Evolutionary conservation across 106 monocot species (phyloP).

Genomic region (Narthecium ossifragum): DNA sequence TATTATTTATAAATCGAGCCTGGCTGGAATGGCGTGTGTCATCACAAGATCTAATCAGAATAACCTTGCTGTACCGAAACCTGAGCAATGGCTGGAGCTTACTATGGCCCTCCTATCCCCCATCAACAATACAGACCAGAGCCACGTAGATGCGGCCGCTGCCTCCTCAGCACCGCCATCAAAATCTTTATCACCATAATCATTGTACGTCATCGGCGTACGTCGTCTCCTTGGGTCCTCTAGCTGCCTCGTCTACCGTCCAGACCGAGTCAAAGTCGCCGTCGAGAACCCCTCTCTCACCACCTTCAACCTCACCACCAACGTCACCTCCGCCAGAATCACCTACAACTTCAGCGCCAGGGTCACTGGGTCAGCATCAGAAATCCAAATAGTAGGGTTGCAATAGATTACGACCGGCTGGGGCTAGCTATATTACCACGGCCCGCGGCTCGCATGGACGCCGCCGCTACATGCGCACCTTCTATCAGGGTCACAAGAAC

Average conservation of each 20-base stretch:
- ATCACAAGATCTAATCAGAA: too few relatives aligned
- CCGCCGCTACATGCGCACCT: slow-evolving; percentile 34
- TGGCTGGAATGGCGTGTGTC: too few relatives aligned
- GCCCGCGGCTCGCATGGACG: slow-evolving; percentile 27
- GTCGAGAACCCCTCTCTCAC: slow-evolving; percentile 40
- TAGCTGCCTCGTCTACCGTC: slow-evolving; percentile 7
- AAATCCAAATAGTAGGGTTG: slow-evolving; percentile 71
- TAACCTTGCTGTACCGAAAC: too few relatives aligned
- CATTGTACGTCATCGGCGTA: background rate
- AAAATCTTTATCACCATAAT: slow-evolving; percentile 1
- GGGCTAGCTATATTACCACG: slow-evolving; percentile 49
- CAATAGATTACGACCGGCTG: slow-evolving; percentile 62
- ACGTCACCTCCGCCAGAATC: slow-evolving; percentile 8
- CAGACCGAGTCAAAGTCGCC: slow-evolving; percentile 25
- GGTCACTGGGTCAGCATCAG: slow-evolving; percentile 56
- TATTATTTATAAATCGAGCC: too few relatives aligned
- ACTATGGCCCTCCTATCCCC: slow-evolving; percentile 10
- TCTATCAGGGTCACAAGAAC: slow-evolving; percentile 61
- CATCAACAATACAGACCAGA: background rate
- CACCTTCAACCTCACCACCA: slow-evolving; percentile 38
- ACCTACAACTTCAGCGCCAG: slow-evolving; percentile 46
- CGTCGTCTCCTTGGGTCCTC: background rate
- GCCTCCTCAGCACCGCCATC: background rate
- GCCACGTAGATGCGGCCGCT: background rate
- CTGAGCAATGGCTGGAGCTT: background rate